These are phyloP conservation scores for Entamoeba histolytica DNA, from an alignment of 208 protist genomes.

Conservation along the genomic window DNA sequence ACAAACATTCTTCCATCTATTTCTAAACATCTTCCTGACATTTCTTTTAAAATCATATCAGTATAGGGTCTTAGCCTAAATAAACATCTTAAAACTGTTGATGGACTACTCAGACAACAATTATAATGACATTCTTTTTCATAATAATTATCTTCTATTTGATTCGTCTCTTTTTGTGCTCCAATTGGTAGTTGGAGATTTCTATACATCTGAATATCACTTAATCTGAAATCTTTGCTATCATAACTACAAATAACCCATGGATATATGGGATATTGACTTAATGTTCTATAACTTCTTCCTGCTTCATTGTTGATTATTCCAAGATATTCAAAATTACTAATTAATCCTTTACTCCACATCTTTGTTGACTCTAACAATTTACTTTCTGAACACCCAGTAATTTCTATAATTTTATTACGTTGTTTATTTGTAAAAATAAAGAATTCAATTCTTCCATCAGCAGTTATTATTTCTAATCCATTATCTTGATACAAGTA, in stretches of 20 bases:
- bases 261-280: constrained; percentile 29
- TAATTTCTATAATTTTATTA: not conserved
- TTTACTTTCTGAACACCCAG: not conserved
- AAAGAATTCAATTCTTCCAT: not conserved
- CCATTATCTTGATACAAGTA: not conserved
- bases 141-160: not conserved
- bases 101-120: not conserved
- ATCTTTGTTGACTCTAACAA: not conserved
- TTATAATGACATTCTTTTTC: not conserved
- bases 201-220: constrained; percentile 30
- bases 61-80: not conserved
- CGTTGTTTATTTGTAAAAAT: not conserved
- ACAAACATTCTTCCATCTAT: not conserved
- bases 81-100: not conserved
- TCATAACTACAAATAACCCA: constrained; percentile 27
- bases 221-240: constrained; percentile 21
- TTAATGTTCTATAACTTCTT: constrained; percentile 3
- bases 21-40: not conserved
- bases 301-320: constrained; percentile 15
- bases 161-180: constrained; percentile 9
- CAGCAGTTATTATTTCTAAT: not conserved
- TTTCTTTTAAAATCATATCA: not conserved
- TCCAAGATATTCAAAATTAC: constrained; percentile 28
- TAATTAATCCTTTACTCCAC: constrained; percentile 11
- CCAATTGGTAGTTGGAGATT: constrained; percentile 40